These are phyloP conservation scores for Chenopodium album DNA, from an alignment of 148 eudicot genomes.

Conservation along the genomic window DNA sequence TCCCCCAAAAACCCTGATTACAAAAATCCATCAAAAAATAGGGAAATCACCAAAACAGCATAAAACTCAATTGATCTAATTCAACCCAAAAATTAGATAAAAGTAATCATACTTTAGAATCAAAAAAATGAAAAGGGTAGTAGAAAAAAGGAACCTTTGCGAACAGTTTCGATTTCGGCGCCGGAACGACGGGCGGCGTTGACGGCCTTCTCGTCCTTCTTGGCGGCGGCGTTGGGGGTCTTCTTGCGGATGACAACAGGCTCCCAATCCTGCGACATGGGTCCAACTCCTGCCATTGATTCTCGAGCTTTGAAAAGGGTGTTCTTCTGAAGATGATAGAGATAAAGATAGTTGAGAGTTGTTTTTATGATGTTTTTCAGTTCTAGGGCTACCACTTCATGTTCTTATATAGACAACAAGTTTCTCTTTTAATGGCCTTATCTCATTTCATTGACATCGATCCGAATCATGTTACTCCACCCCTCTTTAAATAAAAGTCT, in stretches of 20 bases:
- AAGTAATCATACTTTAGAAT: background rate
- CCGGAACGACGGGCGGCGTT: conserved; percentile 99
- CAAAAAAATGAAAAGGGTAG: background rate
- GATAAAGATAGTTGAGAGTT: background rate
- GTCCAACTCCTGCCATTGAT: conserved; percentile 56
- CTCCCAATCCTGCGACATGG: conserved; percentile 89
- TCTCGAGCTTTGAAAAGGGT: background rate
- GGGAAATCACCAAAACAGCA: background rate
- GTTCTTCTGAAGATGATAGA: background rate
- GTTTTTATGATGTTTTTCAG: background rate
- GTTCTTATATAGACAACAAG: no score
- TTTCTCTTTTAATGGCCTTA: no score
- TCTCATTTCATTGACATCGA: no score
- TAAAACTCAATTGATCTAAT: background rate
- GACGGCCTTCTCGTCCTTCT: conserved; percentile 95
- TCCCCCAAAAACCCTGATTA: background rate
- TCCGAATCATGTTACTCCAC: no score
- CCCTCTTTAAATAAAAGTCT: no score
- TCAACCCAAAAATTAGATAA: background rate
- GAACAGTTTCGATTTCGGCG: conserved; percentile 93
- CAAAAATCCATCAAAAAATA: background rate
- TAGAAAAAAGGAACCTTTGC: conserved; percentile 47
- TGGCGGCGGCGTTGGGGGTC: conserved; percentile 91
- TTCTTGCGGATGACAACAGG: conserved; percentile 95
- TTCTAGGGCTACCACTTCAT: background rate